phyloP scores from a whole-genome alignment of 2,329 filamentous ascomycete genomes.

The Diaporthe eres region DNA sequence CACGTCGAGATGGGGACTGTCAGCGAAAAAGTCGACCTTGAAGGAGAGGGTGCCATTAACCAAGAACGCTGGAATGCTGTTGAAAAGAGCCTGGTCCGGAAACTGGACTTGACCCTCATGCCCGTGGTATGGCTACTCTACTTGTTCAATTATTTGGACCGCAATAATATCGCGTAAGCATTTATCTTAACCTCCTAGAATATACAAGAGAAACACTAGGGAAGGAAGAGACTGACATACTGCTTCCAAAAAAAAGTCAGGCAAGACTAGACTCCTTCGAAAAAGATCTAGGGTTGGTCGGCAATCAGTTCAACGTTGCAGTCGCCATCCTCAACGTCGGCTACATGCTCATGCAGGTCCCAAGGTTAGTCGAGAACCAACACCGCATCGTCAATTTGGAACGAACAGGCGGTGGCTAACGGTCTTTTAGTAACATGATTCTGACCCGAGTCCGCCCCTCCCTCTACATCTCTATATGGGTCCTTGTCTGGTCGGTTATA shows the following conservation, averaged over 20 bases:
- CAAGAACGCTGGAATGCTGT: conserved; percentile 42
- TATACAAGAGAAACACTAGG: background rate
- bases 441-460: conserved; percentile 54
- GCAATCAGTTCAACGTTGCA: conserved; percentile 28
- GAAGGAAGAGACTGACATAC: conserved; percentile 42
- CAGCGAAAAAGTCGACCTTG: background rate
- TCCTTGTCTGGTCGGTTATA: conserved; percentile 59
- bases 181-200: background rate
- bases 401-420: conserved; percentile 42
- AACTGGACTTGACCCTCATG: conserved; percentile 55
- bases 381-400: conserved; percentile 43
- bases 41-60: background rate
- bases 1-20: background rate
- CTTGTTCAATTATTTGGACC: conserved; percentile 43
- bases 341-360: conserved; percentile 63
- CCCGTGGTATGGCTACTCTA: conserved; percentile 59
- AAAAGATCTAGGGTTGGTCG: background rate
- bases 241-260: conserved; percentile 46
- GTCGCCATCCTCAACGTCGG: conserved; percentile 35
- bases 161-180: conserved; percentile 3
- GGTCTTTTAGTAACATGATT: conserved; percentile 57
- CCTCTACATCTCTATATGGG: conserved; percentile 50
- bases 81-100: conserved; percentile 55
- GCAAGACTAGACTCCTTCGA: conserved; percentile 25
- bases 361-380: conserved; percentile 40